phyloP scores from a whole-genome alignment of 2,329 filamentous ascomycete species.

The Penicillium sp. region DNA sequence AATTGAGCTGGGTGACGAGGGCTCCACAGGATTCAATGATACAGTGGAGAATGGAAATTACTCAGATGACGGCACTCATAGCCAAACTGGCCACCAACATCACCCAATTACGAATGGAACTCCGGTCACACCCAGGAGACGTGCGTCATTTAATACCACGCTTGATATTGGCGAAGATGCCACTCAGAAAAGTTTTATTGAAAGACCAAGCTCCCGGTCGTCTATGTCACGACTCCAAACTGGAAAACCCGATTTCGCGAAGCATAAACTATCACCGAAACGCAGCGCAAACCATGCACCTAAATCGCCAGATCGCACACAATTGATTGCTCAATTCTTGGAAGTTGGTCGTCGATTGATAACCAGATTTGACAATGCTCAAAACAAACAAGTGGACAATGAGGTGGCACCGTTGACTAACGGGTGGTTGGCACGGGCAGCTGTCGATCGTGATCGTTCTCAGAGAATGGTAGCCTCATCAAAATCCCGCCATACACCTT shows the following conservation, averaged over 20 bases:
- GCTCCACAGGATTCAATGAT: constrained; percentile 38
- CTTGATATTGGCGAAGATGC: constrained; percentile 55
- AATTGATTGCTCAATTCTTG: constrained; percentile 40
- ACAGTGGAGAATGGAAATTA: constrained; percentile 29
- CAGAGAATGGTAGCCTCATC: constrained; percentile 28
- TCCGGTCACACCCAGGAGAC: constrained; percentile 40
- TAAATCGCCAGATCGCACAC: constrained; percentile 35
- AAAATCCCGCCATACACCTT: constrained; percentile 14
- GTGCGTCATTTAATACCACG: constrained; percentile 57
- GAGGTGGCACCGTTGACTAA: constrained; percentile 21
- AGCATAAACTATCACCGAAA: constrained; percentile 20
- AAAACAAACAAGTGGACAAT: constrained; percentile 16
- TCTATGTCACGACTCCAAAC: constrained; percentile 45
- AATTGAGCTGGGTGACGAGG: constrained; percentile 60
- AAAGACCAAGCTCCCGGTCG: constrained; percentile 44
- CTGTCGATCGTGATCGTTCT: constrained; percentile 32
- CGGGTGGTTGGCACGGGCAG: constrained; percentile 28
- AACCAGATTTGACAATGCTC: constrained; percentile 31
- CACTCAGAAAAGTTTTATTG: constrained; percentile 42
- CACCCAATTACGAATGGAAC: constrained; percentile 28
- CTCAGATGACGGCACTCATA: constrained; percentile 25
- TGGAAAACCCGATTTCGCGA: constrained; percentile 37
- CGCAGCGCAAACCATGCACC: constrained; percentile 12
- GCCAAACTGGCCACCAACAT: constrained; percentile 18
- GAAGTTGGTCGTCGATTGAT: constrained; percentile 41